phyloP scores from a whole-genome alignment of 1,139 yeast genomes.

The Barnettozyma hawaiiensis region DNA sequence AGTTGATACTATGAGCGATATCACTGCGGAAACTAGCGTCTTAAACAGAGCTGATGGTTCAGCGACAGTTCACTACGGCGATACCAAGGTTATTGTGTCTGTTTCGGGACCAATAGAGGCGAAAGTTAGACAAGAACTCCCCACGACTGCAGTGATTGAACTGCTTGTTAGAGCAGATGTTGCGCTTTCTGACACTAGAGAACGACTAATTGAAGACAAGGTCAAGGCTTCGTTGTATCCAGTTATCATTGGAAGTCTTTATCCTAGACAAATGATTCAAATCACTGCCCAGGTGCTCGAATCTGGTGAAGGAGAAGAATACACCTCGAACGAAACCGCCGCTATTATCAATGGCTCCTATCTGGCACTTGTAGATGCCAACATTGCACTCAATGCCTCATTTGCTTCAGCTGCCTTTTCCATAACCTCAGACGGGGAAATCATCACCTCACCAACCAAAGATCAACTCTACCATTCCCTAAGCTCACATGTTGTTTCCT shows the following conservation, averaged over 20 bases:
- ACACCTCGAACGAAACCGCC: constrained; percentile 50
- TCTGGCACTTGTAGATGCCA: constrained; percentile 75
- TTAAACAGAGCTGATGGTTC: constrained; percentile 75
- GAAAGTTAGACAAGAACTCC: constrained; percentile 76
- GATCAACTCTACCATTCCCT: constrained; percentile 36
- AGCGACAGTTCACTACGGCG: constrained; percentile 46
- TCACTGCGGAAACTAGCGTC: constrained; percentile 25
- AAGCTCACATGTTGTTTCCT: constrained; percentile 66
- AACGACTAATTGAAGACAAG: constrained; percentile 68
- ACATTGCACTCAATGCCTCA: constrained; percentile 59
- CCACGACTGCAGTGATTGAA: constrained; percentile 73
- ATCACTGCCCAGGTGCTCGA: constrained; percentile 78
- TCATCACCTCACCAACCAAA: constrained; percentile 41
- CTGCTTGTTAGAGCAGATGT: constrained; percentile 73
- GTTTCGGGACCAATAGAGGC: constrained; percentile 93
- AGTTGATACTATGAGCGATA: background rate
- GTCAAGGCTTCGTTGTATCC: constrained; percentile 57
- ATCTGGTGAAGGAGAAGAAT: constrained; percentile 43
- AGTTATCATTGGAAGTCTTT: constrained; percentile 55
- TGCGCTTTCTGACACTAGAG: constrained; percentile 75
- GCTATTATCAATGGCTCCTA: constrained; percentile 68
- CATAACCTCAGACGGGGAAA: constrained; percentile 31
- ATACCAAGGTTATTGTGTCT: constrained; percentile 61
- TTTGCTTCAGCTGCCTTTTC: constrained; percentile 52
- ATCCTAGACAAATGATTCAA: constrained; percentile 83